Conservation (phyloP, 345 rosid species). For the Pistacia integerrima region DNA sequence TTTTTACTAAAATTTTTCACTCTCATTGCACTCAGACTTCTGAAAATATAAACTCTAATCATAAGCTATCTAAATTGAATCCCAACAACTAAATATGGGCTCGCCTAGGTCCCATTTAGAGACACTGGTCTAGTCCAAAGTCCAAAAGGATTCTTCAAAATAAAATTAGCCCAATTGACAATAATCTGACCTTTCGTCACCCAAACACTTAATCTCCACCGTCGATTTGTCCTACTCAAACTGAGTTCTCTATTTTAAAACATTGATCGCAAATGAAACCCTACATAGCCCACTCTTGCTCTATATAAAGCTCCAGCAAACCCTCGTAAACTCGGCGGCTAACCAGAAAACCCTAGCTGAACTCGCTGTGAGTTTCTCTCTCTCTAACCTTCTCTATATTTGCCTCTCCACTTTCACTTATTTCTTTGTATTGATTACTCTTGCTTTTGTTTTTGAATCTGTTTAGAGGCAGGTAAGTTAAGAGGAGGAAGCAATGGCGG, state of each 20-base stretch:
- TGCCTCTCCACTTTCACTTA: background rate
- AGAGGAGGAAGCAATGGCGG: constrained; percentile 59
- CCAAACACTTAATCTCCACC: background rate
- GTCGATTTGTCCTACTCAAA: constrained; percentile 8
- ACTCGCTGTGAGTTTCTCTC: constrained; percentile 2
- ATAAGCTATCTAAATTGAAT: no score
- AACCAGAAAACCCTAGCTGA: constrained; percentile 15
- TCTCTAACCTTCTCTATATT: background rate
- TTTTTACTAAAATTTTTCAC: no score
- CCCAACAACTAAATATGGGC: background rate
- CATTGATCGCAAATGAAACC: constrained; percentile 23
- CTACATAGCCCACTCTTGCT: background rate
- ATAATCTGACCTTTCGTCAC: background rate
- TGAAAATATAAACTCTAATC: no score
- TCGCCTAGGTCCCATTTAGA: background rate
- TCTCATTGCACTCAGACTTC: no score
- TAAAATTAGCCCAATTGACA: no score
- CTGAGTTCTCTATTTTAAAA: background rate
- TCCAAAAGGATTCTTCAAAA: background rate
- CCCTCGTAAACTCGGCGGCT: background rate
- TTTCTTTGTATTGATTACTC: background rate
- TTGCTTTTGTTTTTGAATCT: background rate
- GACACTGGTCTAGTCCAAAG: background rate
- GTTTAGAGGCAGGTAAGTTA: constrained; percentile 14
- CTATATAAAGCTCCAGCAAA: constrained; percentile 14